Evolutionary conservation across 2,329 filamentous ascomycete species (phyloP).

Genomic region (Aaosphaeria pasadenensis): DNA sequence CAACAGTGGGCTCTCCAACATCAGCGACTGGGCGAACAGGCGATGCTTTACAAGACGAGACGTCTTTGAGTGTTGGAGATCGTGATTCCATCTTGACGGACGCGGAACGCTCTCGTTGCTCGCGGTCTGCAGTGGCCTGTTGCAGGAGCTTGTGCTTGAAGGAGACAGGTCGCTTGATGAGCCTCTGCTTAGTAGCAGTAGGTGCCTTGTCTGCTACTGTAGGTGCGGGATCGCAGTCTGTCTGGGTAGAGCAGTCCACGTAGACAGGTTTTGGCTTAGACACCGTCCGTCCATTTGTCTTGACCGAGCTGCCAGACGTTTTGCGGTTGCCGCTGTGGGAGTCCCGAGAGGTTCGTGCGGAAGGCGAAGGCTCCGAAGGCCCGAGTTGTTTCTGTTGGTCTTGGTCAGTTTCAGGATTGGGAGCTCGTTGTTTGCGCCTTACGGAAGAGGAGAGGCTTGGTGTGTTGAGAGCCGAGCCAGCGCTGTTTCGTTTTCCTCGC

Average conservation of each 20-base stretch:
- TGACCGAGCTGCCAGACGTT: conserved; percentile 38
- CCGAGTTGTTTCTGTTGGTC: conserved; percentile 34
- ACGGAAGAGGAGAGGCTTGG: conserved; percentile 45
- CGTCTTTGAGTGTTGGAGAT: conserved; percentile 31
- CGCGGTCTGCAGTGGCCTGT: conserved; percentile 36
- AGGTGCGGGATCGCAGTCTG: conserved; percentile 15
- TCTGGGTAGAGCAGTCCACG: conserved; percentile 33
- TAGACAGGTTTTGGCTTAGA: conserved; percentile 31
- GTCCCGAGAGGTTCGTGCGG: conserved; percentile 29
- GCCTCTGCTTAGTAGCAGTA: conserved; percentile 10
- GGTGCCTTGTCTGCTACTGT: conserved; percentile 5
- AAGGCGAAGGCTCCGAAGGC: conserved; percentile 34
- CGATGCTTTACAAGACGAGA: conserved; percentile 29
- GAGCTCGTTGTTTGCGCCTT: conserved; percentile 17
- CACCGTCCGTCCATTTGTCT: conserved; percentile 28
- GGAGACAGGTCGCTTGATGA: conserved; percentile 29
- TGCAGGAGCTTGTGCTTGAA: conserved; percentile 38
- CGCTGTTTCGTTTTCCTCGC: conserved; percentile 57
- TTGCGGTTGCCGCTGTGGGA: conserved; percentile 34
- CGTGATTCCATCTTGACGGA: conserved; percentile 32
- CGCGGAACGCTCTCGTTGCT: conserved; percentile 35
- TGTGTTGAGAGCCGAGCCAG: conserved; percentile 52
- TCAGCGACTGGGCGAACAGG: conserved; percentile 22
- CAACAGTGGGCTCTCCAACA: conserved; percentile 19
- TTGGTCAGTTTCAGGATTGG: conserved; percentile 17